phyloP scores from a whole-genome alignment of 305 asterid species.

The Salvia sclarea region DNA sequence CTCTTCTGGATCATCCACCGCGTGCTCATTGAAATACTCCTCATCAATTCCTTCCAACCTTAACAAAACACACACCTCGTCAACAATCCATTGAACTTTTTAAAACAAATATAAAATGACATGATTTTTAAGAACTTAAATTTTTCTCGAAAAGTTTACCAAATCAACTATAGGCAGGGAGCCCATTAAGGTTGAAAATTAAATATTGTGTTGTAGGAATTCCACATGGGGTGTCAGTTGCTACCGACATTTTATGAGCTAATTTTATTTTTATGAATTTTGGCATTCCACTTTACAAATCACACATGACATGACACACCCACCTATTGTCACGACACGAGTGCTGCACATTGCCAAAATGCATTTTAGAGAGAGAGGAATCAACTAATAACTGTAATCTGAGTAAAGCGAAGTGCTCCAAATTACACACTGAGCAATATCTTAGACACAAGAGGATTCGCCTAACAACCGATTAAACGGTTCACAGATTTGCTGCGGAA shows the following conservation, averaged over 20 bases:
- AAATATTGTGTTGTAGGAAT: constrained; percentile 22
- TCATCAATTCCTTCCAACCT: constrained; percentile 57
- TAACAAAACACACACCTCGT: constrained; percentile 24
- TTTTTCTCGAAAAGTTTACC: constrained; percentile 9
- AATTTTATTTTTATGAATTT: background rate
- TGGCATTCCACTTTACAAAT: constrained; percentile 11
- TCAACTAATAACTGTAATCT: constrained; percentile 36
- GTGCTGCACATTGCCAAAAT: constrained; percentile 28
- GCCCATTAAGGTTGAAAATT: constrained; percentile 14
- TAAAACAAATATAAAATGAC: background rate
- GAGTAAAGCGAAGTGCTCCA: constrained; percentile 15
- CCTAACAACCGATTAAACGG: constrained; percentile 32
- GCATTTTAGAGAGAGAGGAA: constrained; percentile 24
- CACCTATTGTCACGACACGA: constrained; percentile 16
- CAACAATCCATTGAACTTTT: background rate
- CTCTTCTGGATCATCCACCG: constrained; percentile 86
- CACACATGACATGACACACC: constrained; percentile 25
- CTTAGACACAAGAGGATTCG: constrained; percentile 16
- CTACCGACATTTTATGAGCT: constrained; percentile 33
- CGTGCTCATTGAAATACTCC: constrained; percentile 55
- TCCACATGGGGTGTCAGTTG: constrained; percentile 49
- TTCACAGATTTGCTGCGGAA: constrained; percentile 26
- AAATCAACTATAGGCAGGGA: constrained; percentile 15
- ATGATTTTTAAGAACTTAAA: constrained; percentile 20
- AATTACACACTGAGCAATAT: constrained; percentile 20